Evolutionary conservation across 805 yeast genomes (phyloP), one percentile per base, ranked within the genome.

Genomic region (Jamesozyma jinghongensis): DNA sequence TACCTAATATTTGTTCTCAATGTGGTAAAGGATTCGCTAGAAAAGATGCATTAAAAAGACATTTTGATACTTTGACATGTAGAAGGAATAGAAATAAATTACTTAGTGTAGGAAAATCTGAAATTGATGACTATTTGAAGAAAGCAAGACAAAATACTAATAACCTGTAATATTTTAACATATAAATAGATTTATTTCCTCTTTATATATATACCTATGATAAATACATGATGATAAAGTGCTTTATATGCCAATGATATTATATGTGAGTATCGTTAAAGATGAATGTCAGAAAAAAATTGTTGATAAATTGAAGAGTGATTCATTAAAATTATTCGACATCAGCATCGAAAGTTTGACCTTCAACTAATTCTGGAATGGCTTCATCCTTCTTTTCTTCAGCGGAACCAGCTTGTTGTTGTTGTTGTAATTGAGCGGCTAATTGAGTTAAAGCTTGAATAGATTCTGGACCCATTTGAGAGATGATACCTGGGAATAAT

Each of bases 391-490:
- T 80, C 44, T 69, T 75, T 38, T 40, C 50, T 44, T 65, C 75
- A 40, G 61, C 71, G 51, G 62, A 69, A 44, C 69, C 73, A 49
- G 63, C 70, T 49, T 66, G 71, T 35, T 71, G 75, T 41, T 52
- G 64, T 50, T 65, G 69, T 73, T 85, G 88, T 67, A 85, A 69
- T 67, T 84, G 88, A 69, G 84, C 84, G 49, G 97, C 96, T 68
- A 88, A 74, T 71, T 81, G 75, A 66, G 86, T 83, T 68, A 88
- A 76, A 69, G 85, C 79, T 65, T 81, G 85, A 66, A 90, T 78
- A 71, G 90, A 84, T 69, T 88, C 97, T 56, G 94, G 85, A 63
- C 96, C 95, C 70, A 88, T 77, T 75, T 88, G 95, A 59, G 94
- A 87, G 62, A 92, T 80, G 70, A 90, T 85, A 68, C 79, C 82